These are phyloP conservation scores for Metschnikowia shivogae DNA, from an alignment of 805 yeast genomes.

Conservation along the genomic window DNA sequence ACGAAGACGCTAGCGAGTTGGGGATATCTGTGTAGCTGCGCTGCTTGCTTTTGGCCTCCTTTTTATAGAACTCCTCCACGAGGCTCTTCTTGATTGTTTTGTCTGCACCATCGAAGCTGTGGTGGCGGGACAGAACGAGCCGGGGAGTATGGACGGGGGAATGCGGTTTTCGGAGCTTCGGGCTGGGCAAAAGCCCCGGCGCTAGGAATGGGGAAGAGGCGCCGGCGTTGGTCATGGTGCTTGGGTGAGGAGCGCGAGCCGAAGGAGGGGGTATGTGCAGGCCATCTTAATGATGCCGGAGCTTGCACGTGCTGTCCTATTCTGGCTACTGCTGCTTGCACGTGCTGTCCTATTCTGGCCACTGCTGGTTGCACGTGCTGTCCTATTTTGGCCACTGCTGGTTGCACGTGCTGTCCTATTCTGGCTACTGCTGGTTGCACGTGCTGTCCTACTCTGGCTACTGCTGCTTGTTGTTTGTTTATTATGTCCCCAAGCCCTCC, in stretches of 20 bases:
- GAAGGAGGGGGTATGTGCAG: neutral
- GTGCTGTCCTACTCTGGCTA: neutral
- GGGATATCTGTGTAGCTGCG: constrained; percentile 3
- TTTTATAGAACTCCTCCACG: constrained; percentile 39
- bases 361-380: too few relatives aligned
- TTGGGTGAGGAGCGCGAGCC: neutral
- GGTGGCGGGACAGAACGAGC: neutral
- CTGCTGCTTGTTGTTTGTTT: neutral
- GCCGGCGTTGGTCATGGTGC: constrained; percentile 2
- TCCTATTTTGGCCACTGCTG: too few relatives aligned
- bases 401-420: too few relatives aligned
- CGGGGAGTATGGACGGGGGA: constrained; percentile 1
- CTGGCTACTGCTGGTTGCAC: too few relatives aligned
- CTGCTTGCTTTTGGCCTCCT: constrained; percentile 16
- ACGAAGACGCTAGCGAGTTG: neutral
- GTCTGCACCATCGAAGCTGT: constrained; percentile 2
- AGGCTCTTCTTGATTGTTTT: constrained; percentile 28
- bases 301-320: too few relatives aligned
- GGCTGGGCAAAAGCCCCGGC: constrained; percentile 3
- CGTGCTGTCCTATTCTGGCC: too few relatives aligned
- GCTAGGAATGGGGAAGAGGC: constrained; percentile 1
- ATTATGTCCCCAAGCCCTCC: constrained; percentile 1
- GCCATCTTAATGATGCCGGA: too few relatives aligned
- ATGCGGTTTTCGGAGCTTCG: neutral
- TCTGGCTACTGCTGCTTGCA: too few relatives aligned